These are phyloP conservation scores for Colletotrichum sp. DNA, from an alignment of 2,329 filamentous ascomycete genomes.

Conservation along the genomic window DNA sequence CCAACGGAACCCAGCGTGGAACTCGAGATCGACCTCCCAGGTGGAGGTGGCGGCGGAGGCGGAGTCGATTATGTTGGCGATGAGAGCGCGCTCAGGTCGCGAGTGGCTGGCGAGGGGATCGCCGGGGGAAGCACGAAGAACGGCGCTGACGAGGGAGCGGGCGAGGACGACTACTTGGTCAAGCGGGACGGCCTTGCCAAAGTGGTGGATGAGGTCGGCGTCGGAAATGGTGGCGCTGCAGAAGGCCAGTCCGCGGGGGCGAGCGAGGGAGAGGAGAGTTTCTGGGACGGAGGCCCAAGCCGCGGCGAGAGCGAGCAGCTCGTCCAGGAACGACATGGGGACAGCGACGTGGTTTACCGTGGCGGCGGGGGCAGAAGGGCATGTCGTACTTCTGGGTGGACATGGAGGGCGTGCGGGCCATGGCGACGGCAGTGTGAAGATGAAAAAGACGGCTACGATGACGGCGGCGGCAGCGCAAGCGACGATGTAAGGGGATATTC, in stretches of 20 bases:
- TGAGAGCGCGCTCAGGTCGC: background rate
- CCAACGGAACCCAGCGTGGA: background rate
- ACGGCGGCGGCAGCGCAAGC: background rate
- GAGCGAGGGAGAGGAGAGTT: background rate
- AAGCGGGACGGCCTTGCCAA: background rate
- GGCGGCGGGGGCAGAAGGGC: background rate
- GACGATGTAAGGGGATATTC: background rate
- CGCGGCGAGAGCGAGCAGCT: background rate
- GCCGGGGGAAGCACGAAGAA: background rate
- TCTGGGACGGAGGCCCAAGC: constrained; percentile 6
- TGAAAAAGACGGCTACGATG: background rate
- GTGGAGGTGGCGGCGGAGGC: background rate
- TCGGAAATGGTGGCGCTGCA: background rate
- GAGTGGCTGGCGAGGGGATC: background rate
- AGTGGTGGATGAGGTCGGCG: background rate
- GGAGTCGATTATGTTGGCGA: background rate
- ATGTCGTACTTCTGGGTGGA: background rate
- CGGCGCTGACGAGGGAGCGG: background rate
- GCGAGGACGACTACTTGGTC: background rate
- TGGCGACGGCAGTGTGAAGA: background rate
- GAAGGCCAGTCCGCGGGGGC: background rate
- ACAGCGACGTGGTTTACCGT: background rate
- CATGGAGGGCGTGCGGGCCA: background rate
- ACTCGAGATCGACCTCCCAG: background rate
- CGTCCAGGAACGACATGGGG: background rate